These are phyloP conservation scores for Brassica hybrid DNA, from an alignment of 441 rosid species.

Conservation along the genomic window DNA sequence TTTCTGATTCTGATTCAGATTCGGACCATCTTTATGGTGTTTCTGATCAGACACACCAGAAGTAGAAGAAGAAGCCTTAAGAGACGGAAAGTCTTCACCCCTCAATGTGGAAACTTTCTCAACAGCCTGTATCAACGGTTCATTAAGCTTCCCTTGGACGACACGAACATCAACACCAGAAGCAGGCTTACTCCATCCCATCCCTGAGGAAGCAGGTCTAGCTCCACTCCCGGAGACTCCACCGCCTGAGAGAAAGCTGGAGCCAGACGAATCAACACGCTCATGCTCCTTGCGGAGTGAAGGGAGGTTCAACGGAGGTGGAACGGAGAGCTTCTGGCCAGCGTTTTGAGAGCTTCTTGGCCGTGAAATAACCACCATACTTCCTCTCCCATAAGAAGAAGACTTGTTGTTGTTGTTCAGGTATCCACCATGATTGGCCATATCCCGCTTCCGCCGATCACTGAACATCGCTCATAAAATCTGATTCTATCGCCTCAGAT, in stretches of 20 bases:
- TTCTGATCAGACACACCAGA: conserved; percentile 64
- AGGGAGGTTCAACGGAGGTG: conserved; percentile 99
- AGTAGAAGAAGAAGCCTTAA: conserved; percentile 67
- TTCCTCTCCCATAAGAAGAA: conserved; percentile 51
- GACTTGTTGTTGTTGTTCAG: conserved; percentile 64
- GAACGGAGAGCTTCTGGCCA: conserved; percentile 94
- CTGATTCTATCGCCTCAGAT: conserved; percentile 4
- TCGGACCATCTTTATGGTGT: conserved; percentile 65
- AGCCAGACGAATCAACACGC: conserved; percentile 74
- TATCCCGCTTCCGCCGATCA: conserved; percentile 63
- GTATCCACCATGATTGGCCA: conserved; percentile 95
- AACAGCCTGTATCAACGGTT: conserved; percentile 45
- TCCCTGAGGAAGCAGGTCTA: conserved; percentile 79
- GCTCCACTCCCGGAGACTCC: conserved; percentile 71
- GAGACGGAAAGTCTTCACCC: conserved; percentile 96
- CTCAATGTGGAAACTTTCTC: conserved; percentile 75
- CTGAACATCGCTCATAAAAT: conserved; percentile 45
- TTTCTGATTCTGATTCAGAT: conserved; percentile 50
- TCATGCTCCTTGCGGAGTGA: conserved; percentile 91
- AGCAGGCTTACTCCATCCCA: conserved; percentile 93
- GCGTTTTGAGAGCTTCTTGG: conserved; percentile 91
- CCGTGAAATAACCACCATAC: conserved; percentile 90
- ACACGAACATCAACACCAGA: conserved; percentile 36
- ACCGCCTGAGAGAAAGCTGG: conserved; percentile 65
- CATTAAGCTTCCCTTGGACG: conserved; percentile 42